A percentile compares a stretch with the other conserved stretches of the same genome.
phyloP scores from a whole-genome alignment of 352 stramenopile species.

The Pythium folliculosum region DNA sequence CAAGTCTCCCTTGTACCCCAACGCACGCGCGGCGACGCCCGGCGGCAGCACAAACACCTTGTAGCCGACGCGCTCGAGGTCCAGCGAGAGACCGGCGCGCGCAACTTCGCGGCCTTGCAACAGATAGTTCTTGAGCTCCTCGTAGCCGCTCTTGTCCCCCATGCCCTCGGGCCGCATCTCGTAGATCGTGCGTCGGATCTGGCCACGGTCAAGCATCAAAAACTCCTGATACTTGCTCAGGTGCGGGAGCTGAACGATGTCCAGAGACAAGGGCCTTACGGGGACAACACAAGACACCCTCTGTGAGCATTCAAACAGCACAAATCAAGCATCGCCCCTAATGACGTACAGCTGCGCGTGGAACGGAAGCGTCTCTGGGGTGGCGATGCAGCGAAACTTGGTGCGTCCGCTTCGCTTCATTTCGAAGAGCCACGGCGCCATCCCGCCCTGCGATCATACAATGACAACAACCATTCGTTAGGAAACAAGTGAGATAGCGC shows the following conservation, averaged over 20 bases:
- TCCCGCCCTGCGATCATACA: conserved; percentile 17
- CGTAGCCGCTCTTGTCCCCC: conserved; percentile 52
- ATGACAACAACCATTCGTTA: conserved; percentile 11
- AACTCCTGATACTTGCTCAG: conserved; percentile 64
- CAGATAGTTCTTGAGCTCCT: conserved; percentile 68
- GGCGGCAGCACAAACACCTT: conserved; percentile 82
- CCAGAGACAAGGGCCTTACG: conserved; percentile 54
- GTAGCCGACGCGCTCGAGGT: conserved; percentile 67
- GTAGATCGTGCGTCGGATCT: conserved; percentile 62
- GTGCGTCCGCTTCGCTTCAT: conserved; percentile 47
- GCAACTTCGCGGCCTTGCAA: conserved; percentile 46
- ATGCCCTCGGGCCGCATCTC: conserved; percentile 63
- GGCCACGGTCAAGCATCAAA: conserved; percentile 55
- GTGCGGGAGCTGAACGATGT: conserved; percentile 66
- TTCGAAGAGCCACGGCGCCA: conserved; percentile 46
- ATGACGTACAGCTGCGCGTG: conserved; percentile 36
- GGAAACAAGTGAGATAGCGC: not conserved
- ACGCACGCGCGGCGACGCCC: conserved; percentile 51
- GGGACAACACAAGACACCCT: conserved; percentile 21
- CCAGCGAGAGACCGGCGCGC: conserved; percentile 51
- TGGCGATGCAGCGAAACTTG: conserved; percentile 53
- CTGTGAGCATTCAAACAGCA: conserved; percentile 23
- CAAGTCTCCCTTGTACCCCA: conserved; percentile 72
- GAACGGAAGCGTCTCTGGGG: conserved; percentile 34
- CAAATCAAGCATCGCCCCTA: no score